phyloP scores from a whole-genome alignment of 176 grass and related monocot species.

The Luzula sylvatica region DNA sequence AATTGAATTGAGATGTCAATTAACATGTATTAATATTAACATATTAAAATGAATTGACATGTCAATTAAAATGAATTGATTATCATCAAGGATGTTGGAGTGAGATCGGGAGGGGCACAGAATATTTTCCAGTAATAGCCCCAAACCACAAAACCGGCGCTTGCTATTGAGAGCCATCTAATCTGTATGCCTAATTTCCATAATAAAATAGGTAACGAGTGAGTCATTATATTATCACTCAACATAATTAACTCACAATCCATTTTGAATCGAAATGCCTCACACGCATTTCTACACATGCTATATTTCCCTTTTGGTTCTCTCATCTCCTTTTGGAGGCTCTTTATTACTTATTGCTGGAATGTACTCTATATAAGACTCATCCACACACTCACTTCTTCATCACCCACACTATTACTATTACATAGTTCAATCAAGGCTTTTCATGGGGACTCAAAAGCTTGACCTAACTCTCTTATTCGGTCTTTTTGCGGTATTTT shows the following conservation, averaged over 20 bases:
- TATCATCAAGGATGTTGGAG: too few relatives aligned
- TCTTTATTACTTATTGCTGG: conserved; percentile 4
- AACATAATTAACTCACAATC: too few relatives aligned
- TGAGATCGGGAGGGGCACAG: too few relatives aligned
- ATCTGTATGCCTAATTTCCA: background rate
- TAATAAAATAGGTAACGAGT: background rate
- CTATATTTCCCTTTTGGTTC: background rate
- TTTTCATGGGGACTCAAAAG: conserved; percentile 1
- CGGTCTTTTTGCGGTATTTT: conserved; percentile 7
- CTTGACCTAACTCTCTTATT: background rate
- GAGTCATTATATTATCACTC: background rate
- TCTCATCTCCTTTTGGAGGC: background rate
- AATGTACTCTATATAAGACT: conserved; percentile 15
- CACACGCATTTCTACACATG: background rate
- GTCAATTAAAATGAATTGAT: too few relatives aligned
- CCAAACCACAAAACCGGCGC: conserved; percentile 11
- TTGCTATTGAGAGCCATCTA: background rate
- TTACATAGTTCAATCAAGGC: background rate
- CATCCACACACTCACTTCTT: background rate
- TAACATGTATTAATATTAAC: too few relatives aligned
- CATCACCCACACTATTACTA: background rate
- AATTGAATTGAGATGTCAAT: too few relatives aligned
- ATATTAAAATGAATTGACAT: too few relatives aligned
- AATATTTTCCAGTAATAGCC: too few relatives aligned
- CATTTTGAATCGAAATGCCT: background rate